Evolutionary conservation across 345 rosid species (phyloP).

Genomic region (Euphorbia peplus): DNA sequence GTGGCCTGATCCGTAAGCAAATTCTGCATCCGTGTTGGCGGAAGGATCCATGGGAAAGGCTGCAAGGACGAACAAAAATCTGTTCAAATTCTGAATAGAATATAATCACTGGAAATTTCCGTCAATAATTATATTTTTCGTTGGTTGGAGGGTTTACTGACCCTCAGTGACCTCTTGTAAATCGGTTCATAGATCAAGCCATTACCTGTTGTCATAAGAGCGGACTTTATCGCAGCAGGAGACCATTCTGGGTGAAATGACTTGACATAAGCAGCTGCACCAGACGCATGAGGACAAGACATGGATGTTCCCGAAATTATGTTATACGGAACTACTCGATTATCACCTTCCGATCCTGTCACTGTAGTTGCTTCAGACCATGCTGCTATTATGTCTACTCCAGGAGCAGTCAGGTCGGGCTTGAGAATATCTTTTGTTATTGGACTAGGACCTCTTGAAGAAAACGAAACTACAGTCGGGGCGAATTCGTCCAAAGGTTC

Average conservation of each 20-base stretch:
- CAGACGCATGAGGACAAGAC: no score
- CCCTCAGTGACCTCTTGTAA: no score
- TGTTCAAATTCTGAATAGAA: no score
- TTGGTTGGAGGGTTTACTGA: no score
- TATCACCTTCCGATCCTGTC: not conserved
- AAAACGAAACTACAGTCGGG: conserved; percentile 28
- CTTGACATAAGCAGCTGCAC: no score
- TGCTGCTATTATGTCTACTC: conserved; percentile 35
- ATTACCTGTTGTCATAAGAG: conserved; percentile 47
- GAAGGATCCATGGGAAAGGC: conserved; percentile 19
- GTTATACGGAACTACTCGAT: no score
- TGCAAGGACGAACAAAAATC: no score
- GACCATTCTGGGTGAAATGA: conserved; percentile 40
- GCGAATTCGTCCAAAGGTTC: conserved; percentile 13
- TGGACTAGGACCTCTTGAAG: conserved; percentile 36
- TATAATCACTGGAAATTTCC: no score
- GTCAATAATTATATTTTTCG: no score
- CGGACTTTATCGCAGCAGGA: conserved; percentile 39
- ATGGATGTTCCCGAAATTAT: no score
- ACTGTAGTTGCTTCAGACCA: conserved; percentile 22
- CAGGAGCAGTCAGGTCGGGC: conserved; percentile 38
- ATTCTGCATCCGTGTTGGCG: conserved; percentile 22
- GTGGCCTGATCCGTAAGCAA: conserved; percentile 47
- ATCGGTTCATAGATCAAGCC: not conserved
- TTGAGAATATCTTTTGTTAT: conserved; percentile 31